Evolutionary conservation across 768 basidiomycete genomes (phyloP).

Genomic region (Flagelloscypha sp.): DNA sequence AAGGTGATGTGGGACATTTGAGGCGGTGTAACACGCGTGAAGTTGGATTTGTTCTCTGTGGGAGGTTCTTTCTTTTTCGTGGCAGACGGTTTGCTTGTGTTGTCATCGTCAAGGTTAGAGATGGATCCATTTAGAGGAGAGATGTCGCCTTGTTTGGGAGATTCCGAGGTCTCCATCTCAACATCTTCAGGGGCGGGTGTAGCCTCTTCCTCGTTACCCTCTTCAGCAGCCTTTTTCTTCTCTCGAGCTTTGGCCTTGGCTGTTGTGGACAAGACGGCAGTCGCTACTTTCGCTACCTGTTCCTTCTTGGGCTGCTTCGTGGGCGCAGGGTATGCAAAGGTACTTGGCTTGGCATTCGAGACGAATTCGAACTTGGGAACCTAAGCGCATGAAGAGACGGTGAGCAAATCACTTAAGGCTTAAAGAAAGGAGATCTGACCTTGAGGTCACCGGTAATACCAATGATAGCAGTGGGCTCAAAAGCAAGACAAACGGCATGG

Average conservation of each 20-base stretch:
- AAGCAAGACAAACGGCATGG: constrained; percentile 85
- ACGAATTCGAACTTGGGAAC: constrained; percentile 90
- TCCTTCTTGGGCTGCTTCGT: constrained; percentile 91
- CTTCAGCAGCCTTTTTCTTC: constrained; percentile 82
- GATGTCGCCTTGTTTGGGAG: constrained; percentile 45
- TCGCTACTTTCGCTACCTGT: constrained; percentile 82
- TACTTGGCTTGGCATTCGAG: constrained; percentile 82
- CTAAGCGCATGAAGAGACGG: constrained; percentile 27
- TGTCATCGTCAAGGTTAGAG: constrained; percentile 37
- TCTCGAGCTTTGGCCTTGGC: constrained; percentile 95
- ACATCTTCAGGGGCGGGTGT: too few species aligned
- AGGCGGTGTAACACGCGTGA: constrained; percentile 85
- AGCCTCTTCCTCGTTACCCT: constrained; percentile 57
- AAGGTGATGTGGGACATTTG: constrained; percentile 84
- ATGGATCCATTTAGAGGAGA: constrained; percentile 50
- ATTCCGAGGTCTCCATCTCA: constrained; percentile 66
- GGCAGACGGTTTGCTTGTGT: constrained; percentile 30
- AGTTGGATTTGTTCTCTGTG: constrained; percentile 73
- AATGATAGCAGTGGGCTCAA: constrained; percentile 93
- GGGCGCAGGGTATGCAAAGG: constrained; percentile 86
- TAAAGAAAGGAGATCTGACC: constrained; percentile 31
- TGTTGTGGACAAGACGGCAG: constrained; percentile 94
- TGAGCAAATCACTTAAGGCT: too few species aligned
- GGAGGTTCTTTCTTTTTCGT: constrained; percentile 66
- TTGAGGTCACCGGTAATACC: constrained; percentile 82